Evolutionary conservation across 2,329 filamentous ascomycete species (phyloP).

Genomic region (Curvularia sp.): DNA sequence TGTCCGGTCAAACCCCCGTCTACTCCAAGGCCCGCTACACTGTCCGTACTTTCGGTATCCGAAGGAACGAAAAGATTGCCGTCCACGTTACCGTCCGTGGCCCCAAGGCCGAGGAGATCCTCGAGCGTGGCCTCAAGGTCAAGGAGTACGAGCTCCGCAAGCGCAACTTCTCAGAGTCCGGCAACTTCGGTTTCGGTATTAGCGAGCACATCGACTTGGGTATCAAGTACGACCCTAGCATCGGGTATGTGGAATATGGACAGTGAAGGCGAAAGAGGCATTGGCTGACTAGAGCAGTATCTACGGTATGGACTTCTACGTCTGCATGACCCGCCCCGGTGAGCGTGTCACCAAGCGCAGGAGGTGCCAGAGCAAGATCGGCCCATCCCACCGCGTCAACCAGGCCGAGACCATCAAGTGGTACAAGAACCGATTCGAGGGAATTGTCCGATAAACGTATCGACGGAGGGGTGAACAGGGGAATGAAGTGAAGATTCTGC

Average conservation of each 20-base stretch:
- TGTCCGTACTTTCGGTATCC: constrained; percentile 99
- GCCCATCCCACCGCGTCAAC: constrained; percentile 90
- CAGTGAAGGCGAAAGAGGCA: neutral
- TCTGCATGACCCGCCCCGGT: constrained; percentile 99
- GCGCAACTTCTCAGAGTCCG: constrained; percentile 99
- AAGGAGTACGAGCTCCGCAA: constrained; percentile 99
- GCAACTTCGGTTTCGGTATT: constrained; percentile 97
- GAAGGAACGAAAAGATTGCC: constrained; percentile 98
- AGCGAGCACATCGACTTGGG: constrained; percentile 99
- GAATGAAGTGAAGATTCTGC: constrained; percentile 45
- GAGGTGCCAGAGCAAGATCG: constrained; percentile 85
- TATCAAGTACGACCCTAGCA: constrained; percentile 73
- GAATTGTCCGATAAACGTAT: constrained; percentile 90
- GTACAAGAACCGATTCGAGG: constrained; percentile 97
- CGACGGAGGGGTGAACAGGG: constrained; percentile 29
- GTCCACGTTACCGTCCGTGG: constrained; percentile 99
- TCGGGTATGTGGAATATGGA: constrained; percentile 42
- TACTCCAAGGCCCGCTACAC: constrained; percentile 99
- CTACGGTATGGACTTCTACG: constrained; percentile 97
- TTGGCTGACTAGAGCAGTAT: constrained; percentile 46
- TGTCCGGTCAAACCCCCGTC: constrained; percentile 99
- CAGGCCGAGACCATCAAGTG: constrained; percentile 96
- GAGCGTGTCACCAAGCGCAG: constrained; percentile 97
- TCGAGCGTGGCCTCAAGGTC: constrained; percentile 99
- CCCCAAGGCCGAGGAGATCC: constrained; percentile 99